Percentiles rank a stretch among this genome's conserved stretches.
Evolutionary conservation across 2,329 filamentous ascomycete species (phyloP).

Genomic region (Capronia coronata): DNA sequence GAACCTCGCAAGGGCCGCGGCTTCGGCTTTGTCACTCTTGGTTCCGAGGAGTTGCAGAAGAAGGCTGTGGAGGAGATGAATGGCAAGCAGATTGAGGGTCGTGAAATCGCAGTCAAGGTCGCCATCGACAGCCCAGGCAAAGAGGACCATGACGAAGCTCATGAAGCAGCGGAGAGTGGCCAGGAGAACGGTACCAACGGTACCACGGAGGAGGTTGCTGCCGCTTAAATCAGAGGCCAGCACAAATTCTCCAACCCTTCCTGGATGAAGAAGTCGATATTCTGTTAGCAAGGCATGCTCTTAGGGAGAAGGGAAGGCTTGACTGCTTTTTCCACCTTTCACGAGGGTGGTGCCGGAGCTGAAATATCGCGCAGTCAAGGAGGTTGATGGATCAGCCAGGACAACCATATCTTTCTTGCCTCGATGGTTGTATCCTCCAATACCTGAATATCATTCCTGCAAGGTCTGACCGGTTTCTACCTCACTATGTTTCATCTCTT

Average conservation of each 20-base stretch:
- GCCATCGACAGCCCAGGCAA: constrained; percentile 99
- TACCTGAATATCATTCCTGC: constrained; percentile 16
- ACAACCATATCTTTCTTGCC: constrained; percentile 23
- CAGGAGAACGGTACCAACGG: constrained; percentile 26
- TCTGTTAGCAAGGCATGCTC: constrained; percentile 24
- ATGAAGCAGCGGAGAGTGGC: constrained; percentile 46
- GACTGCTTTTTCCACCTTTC: constrained; percentile 23
- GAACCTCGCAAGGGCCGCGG: constrained; percentile 98
- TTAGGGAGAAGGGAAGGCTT: constrained; percentile 23
- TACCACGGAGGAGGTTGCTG: constrained; percentile 24
- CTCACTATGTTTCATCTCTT: neutral
- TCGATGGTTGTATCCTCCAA: constrained; percentile 25
- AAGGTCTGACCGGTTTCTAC: neutral
- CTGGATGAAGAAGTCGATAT: constrained; percentile 20
- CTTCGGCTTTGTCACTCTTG: constrained; percentile 95
- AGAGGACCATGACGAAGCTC: constrained; percentile 56
- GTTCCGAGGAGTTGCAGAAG: constrained; percentile 90
- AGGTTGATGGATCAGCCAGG: constrained; percentile 22
- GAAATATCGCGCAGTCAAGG: constrained; percentile 25
- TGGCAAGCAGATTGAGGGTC: constrained; percentile 96
- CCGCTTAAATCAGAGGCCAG: constrained; percentile 18
- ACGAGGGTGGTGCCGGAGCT: constrained; percentile 16
- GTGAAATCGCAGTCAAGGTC: constrained; percentile 99
- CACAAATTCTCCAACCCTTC: neutral
- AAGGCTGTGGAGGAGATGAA: constrained; percentile 99